Conservation (phyloP, 1,139 yeast species). For the Debaryomyces psychrophilus region DNA sequence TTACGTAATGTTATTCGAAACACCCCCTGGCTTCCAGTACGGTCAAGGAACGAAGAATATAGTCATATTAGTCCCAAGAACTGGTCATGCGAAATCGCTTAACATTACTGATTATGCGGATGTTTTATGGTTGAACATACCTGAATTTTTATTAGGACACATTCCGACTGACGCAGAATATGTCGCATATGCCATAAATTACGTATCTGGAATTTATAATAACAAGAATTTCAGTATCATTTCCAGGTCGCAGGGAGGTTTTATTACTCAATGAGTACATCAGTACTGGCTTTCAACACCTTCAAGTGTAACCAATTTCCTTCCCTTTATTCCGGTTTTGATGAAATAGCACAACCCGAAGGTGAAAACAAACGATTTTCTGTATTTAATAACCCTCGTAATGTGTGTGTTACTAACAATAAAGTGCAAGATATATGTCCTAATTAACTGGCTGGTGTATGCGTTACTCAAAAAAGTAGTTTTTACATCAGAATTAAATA, state of each 20-base stretch:
- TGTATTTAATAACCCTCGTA: constrained; percentile 1
- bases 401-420: constrained; percentile 2
- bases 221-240: constrained; percentile 6
- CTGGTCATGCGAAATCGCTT: constrained; percentile 5
- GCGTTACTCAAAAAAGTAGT: constrained; percentile 6
- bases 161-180: constrained; percentile 7
- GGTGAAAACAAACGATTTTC: constrained; percentile 2
- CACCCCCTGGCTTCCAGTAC: constrained; percentile 1
- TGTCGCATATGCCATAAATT: constrained; percentile 10
- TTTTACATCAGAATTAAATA: constrained; percentile 6
- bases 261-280: constrained; percentile 7
- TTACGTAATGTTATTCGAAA: constrained; percentile 6
- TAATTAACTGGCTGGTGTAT: constrained; percentile 6
- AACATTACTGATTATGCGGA: constrained; percentile 1
- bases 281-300: constrained; percentile 8
- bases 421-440: constrained; percentile 7
- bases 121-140: constrained; percentile 5
- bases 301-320: constrained; percentile 5
- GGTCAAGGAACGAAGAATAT: background rate
- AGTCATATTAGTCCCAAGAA: constrained; percentile 9
- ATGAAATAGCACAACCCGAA: constrained; percentile 6
- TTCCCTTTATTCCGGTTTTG: constrained; percentile 10
- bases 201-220: constrained; percentile 7
- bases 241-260: constrained; percentile 10
- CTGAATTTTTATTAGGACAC: constrained; percentile 5